A percentile compares a stretch with the other conserved stretches of the same genome.
phyloP scores from a whole-genome alignment of 2,329 filamentous ascomycete species.

The Dendrostoma leiphaemia region DNA sequence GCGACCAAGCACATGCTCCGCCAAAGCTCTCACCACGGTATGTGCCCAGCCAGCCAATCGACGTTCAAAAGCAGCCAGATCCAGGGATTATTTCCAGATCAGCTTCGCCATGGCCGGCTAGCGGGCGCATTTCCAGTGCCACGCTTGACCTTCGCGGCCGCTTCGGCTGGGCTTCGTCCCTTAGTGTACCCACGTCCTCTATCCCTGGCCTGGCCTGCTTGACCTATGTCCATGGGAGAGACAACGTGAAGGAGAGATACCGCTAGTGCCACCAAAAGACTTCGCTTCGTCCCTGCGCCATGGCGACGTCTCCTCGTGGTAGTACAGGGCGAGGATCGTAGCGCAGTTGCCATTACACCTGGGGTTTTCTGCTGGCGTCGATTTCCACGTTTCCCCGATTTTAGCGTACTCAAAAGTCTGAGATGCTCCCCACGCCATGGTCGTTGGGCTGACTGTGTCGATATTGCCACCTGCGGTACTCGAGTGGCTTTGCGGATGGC shows the following conservation, averaged over 20 bases:
- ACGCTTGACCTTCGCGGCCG: constrained; percentile 13
- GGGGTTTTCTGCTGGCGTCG: not conserved
- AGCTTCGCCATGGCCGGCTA: constrained; percentile 13
- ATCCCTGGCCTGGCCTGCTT: not conserved
- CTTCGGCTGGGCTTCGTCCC: constrained; percentile 7
- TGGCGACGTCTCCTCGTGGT: not conserved
- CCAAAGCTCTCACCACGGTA: not conserved
- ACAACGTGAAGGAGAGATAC: not conserved
- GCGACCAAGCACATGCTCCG: constrained; percentile 9
- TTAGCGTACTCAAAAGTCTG: not conserved
- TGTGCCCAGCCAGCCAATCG: constrained; percentile 8
- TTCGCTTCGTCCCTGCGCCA: not conserved
- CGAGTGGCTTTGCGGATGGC: not conserved
- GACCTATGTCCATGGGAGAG: not conserved
- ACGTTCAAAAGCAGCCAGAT: not conserved
- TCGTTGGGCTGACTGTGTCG: not conserved
- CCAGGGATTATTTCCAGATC: not conserved
- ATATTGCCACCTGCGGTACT: not conserved
- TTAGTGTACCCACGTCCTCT: not conserved
- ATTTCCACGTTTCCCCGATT: not conserved
- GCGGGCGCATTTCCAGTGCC: constrained; percentile 13
- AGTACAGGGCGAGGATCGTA: not conserved
- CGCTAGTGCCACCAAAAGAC: not conserved
- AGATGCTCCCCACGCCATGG: not conserved
- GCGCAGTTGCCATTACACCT: not conserved